phyloP scores from a whole-genome alignment of 768 basidiomycete genomes.

The Russula sp. region DNA sequence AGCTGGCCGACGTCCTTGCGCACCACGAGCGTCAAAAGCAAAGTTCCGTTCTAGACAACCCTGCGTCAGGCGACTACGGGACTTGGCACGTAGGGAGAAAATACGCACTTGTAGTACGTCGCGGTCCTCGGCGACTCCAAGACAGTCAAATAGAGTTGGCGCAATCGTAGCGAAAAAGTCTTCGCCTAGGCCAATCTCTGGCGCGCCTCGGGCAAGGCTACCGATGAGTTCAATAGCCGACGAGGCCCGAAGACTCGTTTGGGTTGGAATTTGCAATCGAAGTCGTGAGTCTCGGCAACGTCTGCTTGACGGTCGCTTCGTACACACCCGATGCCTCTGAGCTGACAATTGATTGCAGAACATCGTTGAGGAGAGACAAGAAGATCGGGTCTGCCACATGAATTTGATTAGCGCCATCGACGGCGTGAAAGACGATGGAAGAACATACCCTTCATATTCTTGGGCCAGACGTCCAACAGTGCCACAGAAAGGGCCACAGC shows the following conservation, averaged over 20 bases:
- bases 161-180: conserved; percentile 75
- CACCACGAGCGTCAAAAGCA: conserved; percentile 74
- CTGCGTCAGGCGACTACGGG: background rate
- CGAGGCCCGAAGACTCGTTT: conserved; percentile 64
- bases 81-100: background rate
- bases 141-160: conserved; percentile 61
- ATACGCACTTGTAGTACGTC: conserved; percentile 68
- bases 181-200: conserved; percentile 58
- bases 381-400: conserved; percentile 71
- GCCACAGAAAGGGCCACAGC: conserved; percentile 59
- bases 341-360: conserved; percentile 60
- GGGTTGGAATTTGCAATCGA: conserved; percentile 52
- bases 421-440: conserved; percentile 6
- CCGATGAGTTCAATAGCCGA: conserved; percentile 79
- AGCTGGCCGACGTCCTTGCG: conserved; percentile 84
- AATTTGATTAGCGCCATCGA: background rate
- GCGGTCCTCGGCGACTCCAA: conserved; percentile 71
- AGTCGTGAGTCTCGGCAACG: conserved; percentile 64
- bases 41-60: conserved; percentile 54
- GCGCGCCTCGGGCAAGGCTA: conserved; percentile 62
- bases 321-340: conserved; percentile 57
- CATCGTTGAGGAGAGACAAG: conserved; percentile 16
- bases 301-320: conserved; percentile 60
- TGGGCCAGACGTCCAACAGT: conserved; percentile 75
- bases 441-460: conserved; percentile 71